Evolutionary conservation across 345 rosid genomes (phyloP), one percentile per base, ranked within the genome.

Genomic region (Linum trigynum): DNA sequence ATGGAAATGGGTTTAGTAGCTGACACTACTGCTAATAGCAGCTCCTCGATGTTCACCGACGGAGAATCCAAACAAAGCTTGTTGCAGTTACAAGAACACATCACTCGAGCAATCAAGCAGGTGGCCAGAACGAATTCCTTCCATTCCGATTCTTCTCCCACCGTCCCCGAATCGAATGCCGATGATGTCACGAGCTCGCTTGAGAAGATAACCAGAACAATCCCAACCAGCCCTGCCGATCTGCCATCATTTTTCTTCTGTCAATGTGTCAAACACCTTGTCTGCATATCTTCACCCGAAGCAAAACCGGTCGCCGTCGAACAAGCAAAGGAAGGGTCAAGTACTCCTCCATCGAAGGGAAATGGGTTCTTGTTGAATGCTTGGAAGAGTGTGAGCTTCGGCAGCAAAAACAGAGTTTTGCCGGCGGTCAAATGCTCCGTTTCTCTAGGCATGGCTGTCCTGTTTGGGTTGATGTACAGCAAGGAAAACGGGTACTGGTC

Each of bases 401-500:
- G 59, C 15, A 75, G 68, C 50, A 75, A 76, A 61, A 5, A 37
- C 38, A 83, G 80, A 74, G 57, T 83, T n/a, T 51, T 84, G 71
- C 86, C 80, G 3, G 91, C 90, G 3, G 16, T 88, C 11, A 92
- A 82, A 76, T 77, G 80, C 69, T 84, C 91, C 17, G 74, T 90
- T 38, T 80, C 96, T 2, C 60, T 90, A 66, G 96, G 97, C 17
- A 79, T 88, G 3, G 80, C 98, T 1, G 79, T 82, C 61, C 73
- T 83, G 0, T 78, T 87, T 4, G 98, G 98, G n/a, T 65, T 85
- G 7, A 61, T 79, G 0, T 92, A 86, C 66, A 92, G 87, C 77
- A 86, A 82, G 55, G 76, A 84, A 3, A 75, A 90, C 61, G 96
- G 90, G 5, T 81, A 59, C 62, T 92, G 98, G 98, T 84, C 98